A percentile compares a stretch with the other conserved stretches of the same genome.
phyloP scores from a whole-genome alignment of 116 monocot genomes.

The Trichopus zeylanicus region DNA sequence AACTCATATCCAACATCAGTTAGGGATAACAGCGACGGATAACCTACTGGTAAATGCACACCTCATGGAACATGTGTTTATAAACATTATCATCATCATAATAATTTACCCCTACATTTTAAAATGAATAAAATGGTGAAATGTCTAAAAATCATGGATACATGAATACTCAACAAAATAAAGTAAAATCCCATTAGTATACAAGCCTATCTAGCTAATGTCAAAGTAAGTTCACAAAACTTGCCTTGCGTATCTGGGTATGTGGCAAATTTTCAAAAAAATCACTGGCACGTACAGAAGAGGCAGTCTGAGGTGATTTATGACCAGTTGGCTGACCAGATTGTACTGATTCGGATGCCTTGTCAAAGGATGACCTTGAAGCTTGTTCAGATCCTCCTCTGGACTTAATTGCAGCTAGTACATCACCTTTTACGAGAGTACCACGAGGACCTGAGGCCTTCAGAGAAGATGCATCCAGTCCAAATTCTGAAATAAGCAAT shows the following conservation, averaged over 20 bases:
- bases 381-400: slow-evolving; percentile 34
- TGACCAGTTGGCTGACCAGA: slow-evolving; percentile 11
- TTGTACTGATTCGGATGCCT: slow-evolving; percentile 16
- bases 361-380: slow-evolving; percentile 24
- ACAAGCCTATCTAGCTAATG: neutral
- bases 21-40: too few relatives aligned
- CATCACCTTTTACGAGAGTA: slow-evolving; percentile 95
- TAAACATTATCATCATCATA: too few relatives aligned
- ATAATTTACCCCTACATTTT: too few relatives aligned
- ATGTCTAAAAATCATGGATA: too few relatives aligned
- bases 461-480: slow-evolving; percentile 64
- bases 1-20: too few relatives aligned
- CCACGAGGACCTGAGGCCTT: slow-evolving; percentile 86
- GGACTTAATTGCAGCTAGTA: slow-evolving; percentile 57
- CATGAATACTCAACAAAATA: too few relatives aligned
- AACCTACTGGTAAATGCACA: too few relatives aligned
- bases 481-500: slow-evolving; percentile 74
- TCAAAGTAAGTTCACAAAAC: slow-evolving; percentile 6
- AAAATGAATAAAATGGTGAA: too few relatives aligned
- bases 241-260: slow-evolving; percentile 87
- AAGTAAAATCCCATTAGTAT: neutral
- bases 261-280: slow-evolving; percentile 75
- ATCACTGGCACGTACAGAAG: slow-evolving; percentile 11
- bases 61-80: too few relatives aligned
- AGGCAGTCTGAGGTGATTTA: slow-evolving; percentile 14